Evolutionary conservation across 805 yeast species (phyloP).

Genomic region (Pichia scutulata): DNA sequence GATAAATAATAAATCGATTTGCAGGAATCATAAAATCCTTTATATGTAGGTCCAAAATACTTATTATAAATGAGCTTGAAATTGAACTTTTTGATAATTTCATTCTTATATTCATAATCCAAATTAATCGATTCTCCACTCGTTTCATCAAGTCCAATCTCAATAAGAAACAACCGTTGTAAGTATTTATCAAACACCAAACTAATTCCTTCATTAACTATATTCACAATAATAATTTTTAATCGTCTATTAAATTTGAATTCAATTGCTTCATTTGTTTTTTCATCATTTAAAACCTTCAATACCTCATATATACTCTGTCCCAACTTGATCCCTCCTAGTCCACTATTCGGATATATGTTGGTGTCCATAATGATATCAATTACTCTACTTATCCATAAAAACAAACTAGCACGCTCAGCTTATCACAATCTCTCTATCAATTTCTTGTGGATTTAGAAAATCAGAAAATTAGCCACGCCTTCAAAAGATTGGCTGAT

Average conservation of each 20-base stretch:
- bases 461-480: too few relatives aligned
- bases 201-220: constrained; percentile 17
- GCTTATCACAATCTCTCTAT: neutral
- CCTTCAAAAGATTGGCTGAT: too few relatives aligned
- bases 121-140: constrained; percentile 9
- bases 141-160: constrained; percentile 14
- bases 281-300: constrained; percentile 10
- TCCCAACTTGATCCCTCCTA: constrained; percentile 21
- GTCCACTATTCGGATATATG: constrained; percentile 21
- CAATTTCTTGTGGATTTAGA: too few relatives aligned
- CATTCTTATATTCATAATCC: constrained; percentile 18
- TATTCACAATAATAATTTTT: constrained; percentile 16
- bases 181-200: constrained; percentile 21
- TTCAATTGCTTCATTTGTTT: constrained; percentile 15
- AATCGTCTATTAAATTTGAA: constrained; percentile 18
- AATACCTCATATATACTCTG: constrained; percentile 20
- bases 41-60: constrained; percentile 56
- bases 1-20: constrained; percentile 34
- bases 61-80: constrained; percentile 45
- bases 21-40: constrained; percentile 34
- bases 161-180: constrained; percentile 24
- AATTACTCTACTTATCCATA: constrained; percentile 1
- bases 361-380: constrained; percentile 13
- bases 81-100: constrained; percentile 16
- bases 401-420: neutral